Base-by-base conservation (phyloP, 305 asterid genomes). In the Solanum aculeatissimum region DNA sequence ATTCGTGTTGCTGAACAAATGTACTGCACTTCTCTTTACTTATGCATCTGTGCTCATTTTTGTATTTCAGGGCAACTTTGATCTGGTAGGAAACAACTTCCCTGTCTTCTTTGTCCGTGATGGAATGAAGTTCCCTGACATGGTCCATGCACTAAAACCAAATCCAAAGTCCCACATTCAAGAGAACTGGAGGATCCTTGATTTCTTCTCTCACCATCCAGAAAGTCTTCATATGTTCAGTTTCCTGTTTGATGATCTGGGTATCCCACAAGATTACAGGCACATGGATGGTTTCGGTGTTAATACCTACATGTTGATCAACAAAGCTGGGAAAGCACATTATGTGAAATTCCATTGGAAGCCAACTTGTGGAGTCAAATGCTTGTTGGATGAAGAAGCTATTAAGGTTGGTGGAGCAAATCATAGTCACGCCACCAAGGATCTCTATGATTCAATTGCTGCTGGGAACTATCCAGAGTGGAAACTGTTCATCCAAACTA, bases 201-300 rank as follows among this genome's bases (percentile, higher is more conserved):
- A 96, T 88, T 96, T 91, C 90, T 90, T 95, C 85, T 96, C 99
- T 84, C 97, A 93, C 87, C 97, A 89, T 85, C 99, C 99, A 3
- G 99, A 96, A 90, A 95, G 98, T 86, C 85, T 93, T 85, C 90
- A 93, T 85, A 96, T 88, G 93, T 96, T 96, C 92, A 71, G 92
- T 25, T 96, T 92, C 92, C 90, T 96, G 87, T 96, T 89, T 69
- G 99, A 96, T 88, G 99, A 96, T 81, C 7, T 92, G 80, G 99
- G 99, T 54, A 81, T 96, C 84, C 99, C 98, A 8, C 98, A 93
- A 88, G 98, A 94, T 87, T 96, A 92, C 92, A 86, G 99, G 62
- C 99, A 96, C 90, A 96, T 96, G 99, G 98, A 96, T 4, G 99
- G 99, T 57, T 94, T 89, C 60, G 96, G 99, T 27, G 99, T 96